Percentiles rank a stretch among this genome's conserved stretches.
Evolutionary conservation across 345 rosid species (phyloP).

Genomic region (Lepidium sativum): DNA sequence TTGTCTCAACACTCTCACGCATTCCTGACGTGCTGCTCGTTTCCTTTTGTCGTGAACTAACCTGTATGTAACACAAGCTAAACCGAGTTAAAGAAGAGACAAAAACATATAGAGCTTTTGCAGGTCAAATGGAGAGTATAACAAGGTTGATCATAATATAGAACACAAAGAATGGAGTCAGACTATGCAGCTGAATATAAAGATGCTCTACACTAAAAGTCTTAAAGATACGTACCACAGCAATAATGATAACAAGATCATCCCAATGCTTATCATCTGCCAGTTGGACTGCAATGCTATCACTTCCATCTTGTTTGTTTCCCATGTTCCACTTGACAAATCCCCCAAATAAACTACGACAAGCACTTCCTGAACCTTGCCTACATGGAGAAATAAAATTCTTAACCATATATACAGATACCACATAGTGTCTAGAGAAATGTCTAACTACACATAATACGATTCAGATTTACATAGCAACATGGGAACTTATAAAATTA

Average conservation of each 20-base stretch:
- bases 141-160: background rate
- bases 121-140: background rate
- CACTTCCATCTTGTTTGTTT: constrained; percentile 71
- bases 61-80: constrained; percentile 42
- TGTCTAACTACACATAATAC: background rate
- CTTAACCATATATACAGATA: background rate
- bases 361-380: constrained; percentile 99
- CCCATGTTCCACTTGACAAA: constrained; percentile 97
- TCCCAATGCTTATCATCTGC: constrained; percentile 90
- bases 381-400: constrained; percentile 31
- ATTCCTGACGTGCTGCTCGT: constrained; percentile 94
- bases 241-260: constrained; percentile 82
- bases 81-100: background rate
- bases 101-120: background rate
- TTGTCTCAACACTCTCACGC: constrained; percentile 93
- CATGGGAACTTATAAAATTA: background rate
- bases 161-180: background rate
- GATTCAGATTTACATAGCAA: background rate
- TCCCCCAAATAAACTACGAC: constrained; percentile 95
- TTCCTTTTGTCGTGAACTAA: constrained; percentile 85
- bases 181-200: background rate
- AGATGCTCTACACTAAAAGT: background rate
- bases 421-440: background rate
- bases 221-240: constrained; percentile 60
- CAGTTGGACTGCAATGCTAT: constrained; percentile 87